phyloP scores from a whole-genome alignment of 108 stramenopile species.

The Bacterosira constricta region DNA sequence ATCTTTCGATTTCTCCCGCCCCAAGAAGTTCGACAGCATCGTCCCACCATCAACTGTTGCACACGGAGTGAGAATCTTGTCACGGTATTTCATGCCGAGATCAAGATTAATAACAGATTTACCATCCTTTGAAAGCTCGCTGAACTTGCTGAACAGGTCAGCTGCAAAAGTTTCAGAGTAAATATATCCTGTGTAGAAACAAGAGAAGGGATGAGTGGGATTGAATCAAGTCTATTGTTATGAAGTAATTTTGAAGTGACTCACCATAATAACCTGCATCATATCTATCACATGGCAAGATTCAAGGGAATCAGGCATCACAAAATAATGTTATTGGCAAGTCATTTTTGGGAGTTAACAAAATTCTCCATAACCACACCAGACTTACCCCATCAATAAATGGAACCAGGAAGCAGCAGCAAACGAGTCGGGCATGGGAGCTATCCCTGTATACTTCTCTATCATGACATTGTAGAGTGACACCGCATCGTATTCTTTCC shows the following conservation, averaged over 20 bases:
- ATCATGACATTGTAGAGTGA: constrained; percentile 16
- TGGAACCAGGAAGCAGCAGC: constrained; percentile 24
- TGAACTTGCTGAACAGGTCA: constrained; percentile 18
- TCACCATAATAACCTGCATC: constrained; percentile 22
- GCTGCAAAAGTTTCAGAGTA: constrained; percentile 29
- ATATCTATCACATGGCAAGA: neutral
- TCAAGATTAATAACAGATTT: constrained; percentile 5
- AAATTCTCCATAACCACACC: neutral
- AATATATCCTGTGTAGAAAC: constrained; percentile 1
- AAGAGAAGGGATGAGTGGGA: neutral
- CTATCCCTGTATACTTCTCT: constrained; percentile 9
- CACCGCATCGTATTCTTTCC: constrained; percentile 1
- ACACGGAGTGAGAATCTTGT: constrained; percentile 11
- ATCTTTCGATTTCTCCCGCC: constrained; percentile 1
- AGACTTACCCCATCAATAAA: constrained; percentile 19
- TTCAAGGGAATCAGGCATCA: neutral
- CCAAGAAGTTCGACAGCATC: constrained; percentile 22
- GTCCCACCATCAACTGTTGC: constrained; percentile 10
- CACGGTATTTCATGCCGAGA: constrained; percentile 13
- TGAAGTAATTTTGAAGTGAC: neutral
- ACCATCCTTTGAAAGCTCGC: neutral
- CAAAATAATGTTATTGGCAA: neutral
- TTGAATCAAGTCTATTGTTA: neutral
- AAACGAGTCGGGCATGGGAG: neutral
- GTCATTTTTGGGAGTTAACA: neutral